Conservation (phyloP, 306 rosid species). For the Senna siamea region DNA sequence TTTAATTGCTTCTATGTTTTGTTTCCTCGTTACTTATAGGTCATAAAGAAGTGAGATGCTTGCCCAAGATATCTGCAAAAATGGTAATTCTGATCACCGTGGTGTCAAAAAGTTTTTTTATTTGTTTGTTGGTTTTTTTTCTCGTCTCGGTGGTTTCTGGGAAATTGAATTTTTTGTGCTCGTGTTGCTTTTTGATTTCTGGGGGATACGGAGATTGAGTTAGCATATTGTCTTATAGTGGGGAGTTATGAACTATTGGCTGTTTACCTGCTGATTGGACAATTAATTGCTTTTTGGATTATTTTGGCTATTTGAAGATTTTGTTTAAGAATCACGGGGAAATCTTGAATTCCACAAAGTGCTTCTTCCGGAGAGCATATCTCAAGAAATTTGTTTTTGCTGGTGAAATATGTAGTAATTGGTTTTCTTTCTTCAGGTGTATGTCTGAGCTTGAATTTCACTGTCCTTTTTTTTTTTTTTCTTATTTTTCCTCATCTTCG, state of each 20-base stretch:
- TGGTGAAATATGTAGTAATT: neutral
- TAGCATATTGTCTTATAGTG: neutral
- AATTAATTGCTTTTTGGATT: neutral
- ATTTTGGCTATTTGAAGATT: neutral
- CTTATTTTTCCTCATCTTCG: too few relatives aligned
- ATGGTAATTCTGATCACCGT: conserved; percentile 25
- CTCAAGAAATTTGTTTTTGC: neutral
- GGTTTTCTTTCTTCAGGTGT: neutral
- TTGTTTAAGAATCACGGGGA: neutral
- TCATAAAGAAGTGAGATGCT: conserved; percentile 23
- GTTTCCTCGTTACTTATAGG: conserved; percentile 24
- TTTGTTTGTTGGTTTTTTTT: neutral
- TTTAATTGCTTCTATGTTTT: neutral
- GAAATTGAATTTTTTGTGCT: neutral
- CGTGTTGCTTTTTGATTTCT: too few relatives aligned
- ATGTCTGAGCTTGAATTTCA: neutral
- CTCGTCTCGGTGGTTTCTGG: neutral
- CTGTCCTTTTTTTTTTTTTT: neutral
- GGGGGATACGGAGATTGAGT: neutral
- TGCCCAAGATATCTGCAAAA: conserved; percentile 23
- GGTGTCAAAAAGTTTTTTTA: neutral
- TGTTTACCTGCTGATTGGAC: neutral
- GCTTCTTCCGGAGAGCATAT: neutral
- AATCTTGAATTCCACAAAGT: neutral
- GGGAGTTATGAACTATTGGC: neutral